Conservation (phyloP, 2,329 filamentous ascomycete species). For the Botrytis galanthina region DNA sequence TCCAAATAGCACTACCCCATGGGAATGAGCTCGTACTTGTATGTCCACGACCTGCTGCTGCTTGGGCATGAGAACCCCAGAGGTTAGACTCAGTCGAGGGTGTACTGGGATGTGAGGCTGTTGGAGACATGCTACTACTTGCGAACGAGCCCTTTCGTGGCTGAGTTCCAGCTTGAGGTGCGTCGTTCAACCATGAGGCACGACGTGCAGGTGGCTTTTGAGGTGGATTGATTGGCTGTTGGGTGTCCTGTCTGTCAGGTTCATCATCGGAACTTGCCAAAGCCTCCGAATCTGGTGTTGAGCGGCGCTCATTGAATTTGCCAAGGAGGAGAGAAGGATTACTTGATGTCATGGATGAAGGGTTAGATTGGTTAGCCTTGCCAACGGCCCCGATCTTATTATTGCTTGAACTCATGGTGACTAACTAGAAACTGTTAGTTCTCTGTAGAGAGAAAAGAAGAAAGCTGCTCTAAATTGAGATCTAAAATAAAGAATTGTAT, state of each 20-base stretch:
- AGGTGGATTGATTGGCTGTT: conserved; percentile 48
- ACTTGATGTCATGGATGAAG: conserved; percentile 50
- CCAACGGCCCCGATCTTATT: conserved; percentile 26
- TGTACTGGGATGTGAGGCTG: conserved; percentile 76
- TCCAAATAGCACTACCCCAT: conserved; percentile 84
- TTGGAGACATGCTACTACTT: conserved; percentile 73
- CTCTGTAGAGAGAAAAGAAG: neutral
- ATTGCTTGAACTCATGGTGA: conserved; percentile 31
- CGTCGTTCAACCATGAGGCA: conserved; percentile 85
- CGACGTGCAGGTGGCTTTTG: conserved; percentile 63
- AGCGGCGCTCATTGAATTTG: conserved; percentile 74
- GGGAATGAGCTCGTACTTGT: conserved; percentile 52
- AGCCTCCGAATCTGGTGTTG: conserved; percentile 91
- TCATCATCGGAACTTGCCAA: conserved; percentile 95
- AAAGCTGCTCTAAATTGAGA: neutral
- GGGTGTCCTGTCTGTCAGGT: conserved; percentile 59
- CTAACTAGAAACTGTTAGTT: conserved; percentile 1
- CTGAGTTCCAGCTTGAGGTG: conserved; percentile 59
- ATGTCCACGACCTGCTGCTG: conserved; percentile 45
- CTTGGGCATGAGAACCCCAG: conserved; percentile 55
- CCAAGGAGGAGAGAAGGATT: conserved; percentile 68
- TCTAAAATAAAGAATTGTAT: neutral
- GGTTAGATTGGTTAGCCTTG: conserved; percentile 50
- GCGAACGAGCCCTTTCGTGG: conserved; percentile 74
- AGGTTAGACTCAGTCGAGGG: conserved; percentile 64